Evolutionary conservation across 2,329 filamentous ascomycete species (phyloP).

Genomic region (Microascus cirrosus): DNA sequence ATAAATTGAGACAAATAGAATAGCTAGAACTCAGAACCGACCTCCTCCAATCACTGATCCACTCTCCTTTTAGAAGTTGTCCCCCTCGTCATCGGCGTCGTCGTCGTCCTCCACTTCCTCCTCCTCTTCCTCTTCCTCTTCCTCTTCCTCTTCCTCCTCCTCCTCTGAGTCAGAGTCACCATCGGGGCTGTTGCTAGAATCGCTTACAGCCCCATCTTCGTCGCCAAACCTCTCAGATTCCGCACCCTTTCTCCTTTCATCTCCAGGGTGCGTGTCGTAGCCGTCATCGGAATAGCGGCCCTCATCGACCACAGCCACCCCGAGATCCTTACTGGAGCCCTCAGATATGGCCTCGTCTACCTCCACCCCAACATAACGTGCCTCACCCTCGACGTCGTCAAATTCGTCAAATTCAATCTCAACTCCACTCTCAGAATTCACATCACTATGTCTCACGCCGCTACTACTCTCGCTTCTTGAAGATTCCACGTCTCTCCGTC

Average conservation of each 20-base stretch:
- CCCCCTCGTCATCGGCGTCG: background rate
- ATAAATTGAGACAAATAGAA: background rate
- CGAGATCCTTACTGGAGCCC: no score
- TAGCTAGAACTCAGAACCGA: background rate
- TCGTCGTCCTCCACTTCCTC: background rate
- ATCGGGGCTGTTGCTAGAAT: no score
- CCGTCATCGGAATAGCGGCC: no score
- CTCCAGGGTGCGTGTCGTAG: background rate
- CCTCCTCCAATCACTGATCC: background rate
- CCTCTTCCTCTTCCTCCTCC: constrained; percentile 4
- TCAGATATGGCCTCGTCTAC: no score
- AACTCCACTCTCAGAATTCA: background rate
- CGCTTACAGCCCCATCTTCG: no score
- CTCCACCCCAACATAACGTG: no score
- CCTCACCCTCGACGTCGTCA: constrained; percentile 6
- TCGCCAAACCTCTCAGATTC: no score
- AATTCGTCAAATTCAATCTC: background rate
- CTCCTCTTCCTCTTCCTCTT: constrained; percentile 1
- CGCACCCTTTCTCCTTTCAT: no score
- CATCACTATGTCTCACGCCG: background rate
- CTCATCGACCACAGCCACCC: no score
- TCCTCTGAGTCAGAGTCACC: no score
- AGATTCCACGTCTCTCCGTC: background rate
- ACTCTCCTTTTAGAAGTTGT: background rate
- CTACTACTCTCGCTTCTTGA: background rate